A percentile compares a stretch with the other conserved stretches of the same genome.
Conservation (phyloP, 2,329 filamentous ascomycete species). For the Aspergillus quadrilineatus region DNA sequence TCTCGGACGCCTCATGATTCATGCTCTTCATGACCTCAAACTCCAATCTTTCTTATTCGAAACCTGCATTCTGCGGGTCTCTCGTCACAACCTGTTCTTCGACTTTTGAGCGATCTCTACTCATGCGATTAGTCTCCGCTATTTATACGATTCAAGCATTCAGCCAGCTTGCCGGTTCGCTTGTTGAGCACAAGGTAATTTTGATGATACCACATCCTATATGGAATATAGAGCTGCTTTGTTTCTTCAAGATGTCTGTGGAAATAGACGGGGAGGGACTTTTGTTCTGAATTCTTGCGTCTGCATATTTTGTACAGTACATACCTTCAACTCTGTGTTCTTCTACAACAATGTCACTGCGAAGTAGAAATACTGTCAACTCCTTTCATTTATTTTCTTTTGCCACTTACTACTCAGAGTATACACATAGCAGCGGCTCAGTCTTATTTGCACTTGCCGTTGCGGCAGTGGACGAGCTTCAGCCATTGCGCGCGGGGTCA, state of each 20-base stretch:
- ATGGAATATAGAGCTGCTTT: conserved; percentile 17
- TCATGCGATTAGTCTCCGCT: conserved; percentile 20
- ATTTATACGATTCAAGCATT: conserved; percentile 26
- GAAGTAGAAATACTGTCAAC: neutral
- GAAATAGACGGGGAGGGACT: conserved; percentile 6
- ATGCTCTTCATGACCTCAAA: neutral
- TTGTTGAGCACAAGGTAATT: conserved; percentile 9
- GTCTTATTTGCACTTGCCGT: conserved; percentile 7
- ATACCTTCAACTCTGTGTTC: conserved; percentile 6
- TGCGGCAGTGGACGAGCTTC: conserved; percentile 1
- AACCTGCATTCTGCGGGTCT: neutral
- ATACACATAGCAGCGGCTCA: conserved; percentile 2
- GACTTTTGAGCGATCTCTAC: conserved; percentile 14
- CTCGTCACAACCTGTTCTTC: neutral
- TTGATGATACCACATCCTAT: conserved; percentile 18
- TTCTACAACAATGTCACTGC: neutral
- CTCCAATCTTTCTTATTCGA: neutral
- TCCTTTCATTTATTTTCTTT: neutral
- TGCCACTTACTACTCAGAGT: neutral
- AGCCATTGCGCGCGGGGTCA: conserved; percentile 4
- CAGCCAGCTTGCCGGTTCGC: neutral
- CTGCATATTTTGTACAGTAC: conserved; percentile 10
- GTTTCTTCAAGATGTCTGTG: conserved; percentile 1
- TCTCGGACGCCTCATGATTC: conserved; percentile 21
- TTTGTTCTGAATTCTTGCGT: conserved; percentile 13